Conservation (phyloP, 495 filamentous ascomycete genomes). For the Sabuloglossum arenarium region DNA sequence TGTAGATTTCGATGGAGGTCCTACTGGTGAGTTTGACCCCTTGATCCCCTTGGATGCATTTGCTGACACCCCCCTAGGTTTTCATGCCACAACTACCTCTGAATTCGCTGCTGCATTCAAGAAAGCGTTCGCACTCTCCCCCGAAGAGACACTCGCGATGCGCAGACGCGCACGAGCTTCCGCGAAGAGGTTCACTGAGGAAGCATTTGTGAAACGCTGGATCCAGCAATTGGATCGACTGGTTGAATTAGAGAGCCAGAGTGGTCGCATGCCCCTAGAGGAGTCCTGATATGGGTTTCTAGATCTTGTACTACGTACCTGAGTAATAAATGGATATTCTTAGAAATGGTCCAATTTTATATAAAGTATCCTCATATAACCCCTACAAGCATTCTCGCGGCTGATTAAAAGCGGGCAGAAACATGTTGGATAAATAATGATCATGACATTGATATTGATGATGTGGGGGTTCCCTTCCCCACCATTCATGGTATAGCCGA, state of each 20-base stretch:
- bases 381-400: too few relatives aligned
- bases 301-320: not conserved
- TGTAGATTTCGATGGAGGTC: slow-evolving; percentile 47
- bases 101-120: slow-evolving; percentile 66
- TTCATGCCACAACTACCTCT: slow-evolving; percentile 52
- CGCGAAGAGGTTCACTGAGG: slow-evolving; percentile 69
- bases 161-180: slow-evolving; percentile 51
- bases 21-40: slow-evolving; percentile 31
- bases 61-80: slow-evolving; percentile 30
- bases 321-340: too few relatives aligned
- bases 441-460: too few relatives aligned
- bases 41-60: not conserved
- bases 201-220: slow-evolving; percentile 64
- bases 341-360: too few relatives aligned
- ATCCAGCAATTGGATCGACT: slow-evolving; percentile 45
- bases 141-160: slow-evolving; percentile 48
- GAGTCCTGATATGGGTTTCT: not conserved
- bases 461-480: too few relatives aligned
- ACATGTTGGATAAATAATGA: too few relatives aligned
- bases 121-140: slow-evolving; percentile 35
- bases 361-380: too few relatives aligned
- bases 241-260: slow-evolving; percentile 23
- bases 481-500: too few relatives aligned
- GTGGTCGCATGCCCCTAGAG: too few relatives aligned
- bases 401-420: too few relatives aligned